phyloP scores from a whole-genome alignment of 805 yeast species.

The Candida lessepsii region DNA sequence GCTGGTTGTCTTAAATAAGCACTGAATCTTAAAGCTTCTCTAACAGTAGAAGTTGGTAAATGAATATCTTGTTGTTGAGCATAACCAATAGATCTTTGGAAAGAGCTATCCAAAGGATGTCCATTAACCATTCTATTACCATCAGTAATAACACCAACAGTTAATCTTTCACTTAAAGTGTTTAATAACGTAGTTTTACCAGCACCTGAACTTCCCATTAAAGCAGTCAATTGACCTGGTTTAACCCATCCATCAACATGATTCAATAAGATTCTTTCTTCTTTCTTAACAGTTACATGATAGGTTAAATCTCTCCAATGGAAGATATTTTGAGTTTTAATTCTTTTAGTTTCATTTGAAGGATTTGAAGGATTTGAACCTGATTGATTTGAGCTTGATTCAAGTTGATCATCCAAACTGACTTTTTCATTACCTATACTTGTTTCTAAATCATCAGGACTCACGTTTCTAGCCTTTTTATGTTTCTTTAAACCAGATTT shows the following conservation, averaged over 20 bases:
- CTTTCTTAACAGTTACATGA: conserved; percentile 35
- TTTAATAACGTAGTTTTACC: conserved; percentile 79
- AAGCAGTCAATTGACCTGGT: conserved; percentile 79
- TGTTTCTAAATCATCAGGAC: conserved; percentile 30
- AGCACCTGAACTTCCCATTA: conserved; percentile 88
- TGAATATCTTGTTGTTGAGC: conserved; percentile 83
- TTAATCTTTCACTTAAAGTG: conserved; percentile 68
- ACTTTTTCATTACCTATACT: conserved; percentile 26
- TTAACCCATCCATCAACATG: conserved; percentile 63
- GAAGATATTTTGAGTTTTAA: conserved; percentile 23
- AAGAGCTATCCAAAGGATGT: conserved; percentile 57
- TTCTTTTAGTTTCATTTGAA: not conserved
- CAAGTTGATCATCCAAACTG: conserved; percentile 11
- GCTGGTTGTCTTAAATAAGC: conserved; percentile 71
- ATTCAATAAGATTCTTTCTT: conserved; percentile 39
- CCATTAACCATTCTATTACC: conserved; percentile 66
- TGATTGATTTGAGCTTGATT: conserved; percentile 4
- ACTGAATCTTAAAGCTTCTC: conserved; percentile 71
- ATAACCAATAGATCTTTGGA: conserved; percentile 76
- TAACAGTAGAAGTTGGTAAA: conserved; percentile 65
- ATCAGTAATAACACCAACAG: conserved; percentile 70
- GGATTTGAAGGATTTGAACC: too few relatives aligned
- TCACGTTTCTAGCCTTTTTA: conserved; percentile 21
- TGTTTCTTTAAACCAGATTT: conserved; percentile 30
- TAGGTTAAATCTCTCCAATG: conserved; percentile 41